Percentiles rank a stretch among this genome's conserved stretches.
Evolutionary conservation across 192 early-diverging fungal species (phyloP).

Genomic region (Mortierella hygrophila): DNA sequence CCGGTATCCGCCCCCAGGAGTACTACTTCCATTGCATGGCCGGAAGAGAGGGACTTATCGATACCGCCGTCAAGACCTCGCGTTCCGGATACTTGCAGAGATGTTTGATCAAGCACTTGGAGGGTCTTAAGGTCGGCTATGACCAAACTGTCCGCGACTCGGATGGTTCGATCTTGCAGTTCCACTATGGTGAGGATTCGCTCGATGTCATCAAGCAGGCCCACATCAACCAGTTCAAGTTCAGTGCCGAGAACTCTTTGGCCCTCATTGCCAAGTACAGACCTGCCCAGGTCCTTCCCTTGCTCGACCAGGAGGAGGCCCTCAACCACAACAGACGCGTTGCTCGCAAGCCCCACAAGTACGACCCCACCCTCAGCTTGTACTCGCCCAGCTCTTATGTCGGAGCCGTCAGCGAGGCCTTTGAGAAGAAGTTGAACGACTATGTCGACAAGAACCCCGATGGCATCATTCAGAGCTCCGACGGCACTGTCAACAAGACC

Average conservation of each 20-base stretch:
- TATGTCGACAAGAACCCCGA: slow-evolving; percentile 83
- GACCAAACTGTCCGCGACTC: slow-evolving; percentile 97
- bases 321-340: slow-evolving; percentile 82
- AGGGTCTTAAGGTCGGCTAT: slow-evolving; percentile 95
- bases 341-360: slow-evolving; percentile 75
- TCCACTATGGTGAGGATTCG: slow-evolving; percentile 99
- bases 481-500: slow-evolving; percentile 61
- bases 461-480: slow-evolving; percentile 67
- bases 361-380: slow-evolving; percentile 85
- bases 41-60: slow-evolving; percentile 99
- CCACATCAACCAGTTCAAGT: slow-evolving; percentile 91
- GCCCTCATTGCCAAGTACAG: slow-evolving; percentile 86
- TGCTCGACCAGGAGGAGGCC: slow-evolving; percentile 82
- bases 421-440: slow-evolving; percentile 76
- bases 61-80: slow-evolving; percentile 99
- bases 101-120: slow-evolving; percentile 99
- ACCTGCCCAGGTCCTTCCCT: slow-evolving; percentile 71
- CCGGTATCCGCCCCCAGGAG: slow-evolving; percentile 96
- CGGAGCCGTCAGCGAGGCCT: slow-evolving; percentile 91
- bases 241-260: slow-evolving; percentile 92
- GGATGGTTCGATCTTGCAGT: slow-evolving; percentile 96
- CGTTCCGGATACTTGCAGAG: slow-evolving; percentile 99
- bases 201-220: slow-evolving; percentile 96
- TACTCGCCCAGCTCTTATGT: slow-evolving; percentile 87
- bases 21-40: slow-evolving; percentile 98